Evolutionary conservation across 208 protist species (phyloP).

Genomic region (Acanthamoeba castellanii): DNA sequence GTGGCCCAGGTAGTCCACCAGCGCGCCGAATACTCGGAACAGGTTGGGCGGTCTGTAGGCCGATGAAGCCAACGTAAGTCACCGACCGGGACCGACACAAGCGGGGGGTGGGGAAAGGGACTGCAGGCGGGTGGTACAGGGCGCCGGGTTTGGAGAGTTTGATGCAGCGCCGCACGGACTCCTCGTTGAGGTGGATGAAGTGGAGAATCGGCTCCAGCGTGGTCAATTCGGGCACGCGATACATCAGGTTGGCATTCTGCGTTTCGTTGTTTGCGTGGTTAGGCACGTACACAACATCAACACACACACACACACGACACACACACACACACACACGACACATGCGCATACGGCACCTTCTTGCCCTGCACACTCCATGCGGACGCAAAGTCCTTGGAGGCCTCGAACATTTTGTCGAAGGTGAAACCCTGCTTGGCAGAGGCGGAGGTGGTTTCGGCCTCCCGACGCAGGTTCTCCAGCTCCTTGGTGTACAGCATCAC

Average conservation of each 20-base stretch:
- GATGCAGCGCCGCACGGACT: constrained; percentile 35
- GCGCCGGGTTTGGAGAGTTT: constrained; percentile 30
- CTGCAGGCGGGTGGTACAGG: neutral
- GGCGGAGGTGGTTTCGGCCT: neutral
- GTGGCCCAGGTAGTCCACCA: constrained; percentile 64
- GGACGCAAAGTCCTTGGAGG: constrained; percentile 13
- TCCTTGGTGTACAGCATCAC: constrained; percentile 46
- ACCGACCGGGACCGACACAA: neutral
- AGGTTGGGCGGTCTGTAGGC: neutral
- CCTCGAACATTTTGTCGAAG: constrained; percentile 40
- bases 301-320: too few relatives aligned
- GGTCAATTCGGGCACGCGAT: neutral
- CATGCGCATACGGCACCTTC: neutral
- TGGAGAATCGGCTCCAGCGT: constrained; percentile 37
- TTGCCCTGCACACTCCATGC: neutral
- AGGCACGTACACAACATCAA: neutral
- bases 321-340: neutral
- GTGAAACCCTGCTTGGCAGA: constrained; percentile 1
- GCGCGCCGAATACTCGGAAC: neutral
- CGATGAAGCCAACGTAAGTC: neutral
- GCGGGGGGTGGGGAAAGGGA: neutral
- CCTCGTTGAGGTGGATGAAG: constrained; percentile 56
- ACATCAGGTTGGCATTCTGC: neutral
- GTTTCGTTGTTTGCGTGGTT: neutral
- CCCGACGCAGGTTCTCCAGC: constrained; percentile 27